A percentile compares a stretch with the other conserved stretches of the same genome.
These are phyloP conservation scores for Pseudoscleropodium purum DNA, from an alignment of 225 moss, liverwort and hornwort genomes.

Conservation along the genomic window DNA sequence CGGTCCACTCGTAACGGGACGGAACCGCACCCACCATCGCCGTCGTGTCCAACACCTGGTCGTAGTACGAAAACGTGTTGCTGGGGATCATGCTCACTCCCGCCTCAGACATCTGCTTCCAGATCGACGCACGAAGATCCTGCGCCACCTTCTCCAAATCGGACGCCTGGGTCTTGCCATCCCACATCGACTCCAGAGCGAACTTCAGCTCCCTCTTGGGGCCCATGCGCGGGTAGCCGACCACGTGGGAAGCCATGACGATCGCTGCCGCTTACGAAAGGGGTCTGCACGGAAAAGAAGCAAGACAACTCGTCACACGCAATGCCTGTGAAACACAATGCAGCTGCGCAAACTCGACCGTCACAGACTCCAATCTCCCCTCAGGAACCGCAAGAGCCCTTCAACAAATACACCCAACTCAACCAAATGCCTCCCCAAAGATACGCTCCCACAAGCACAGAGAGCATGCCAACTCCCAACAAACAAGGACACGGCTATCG, in stretches of 20 bases:
- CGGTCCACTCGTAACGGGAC: neutral
- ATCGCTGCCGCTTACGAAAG: neutral
- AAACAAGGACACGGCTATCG: neutral
- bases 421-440: neutral
- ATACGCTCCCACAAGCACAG: no score
- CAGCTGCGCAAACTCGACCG: neutral
- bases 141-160: neutral
- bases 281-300: neutral
- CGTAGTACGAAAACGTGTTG: neutral
- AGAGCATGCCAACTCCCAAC: neutral
- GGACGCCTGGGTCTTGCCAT: neutral
- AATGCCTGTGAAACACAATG: neutral
- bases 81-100: neutral
- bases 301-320: neutral
- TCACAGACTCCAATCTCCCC: neutral
- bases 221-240: neutral
- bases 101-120: neutral
- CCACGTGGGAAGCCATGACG: neutral
- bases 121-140: neutral
- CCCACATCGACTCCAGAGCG: neutral
- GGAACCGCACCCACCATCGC: neutral
- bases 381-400: neutral
- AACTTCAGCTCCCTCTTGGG: neutral
- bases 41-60: neutral
- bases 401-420: neutral